Base-by-base conservation (phyloP, 768 basidiomycete species). In the Fomitopsis serialis region DNA sequence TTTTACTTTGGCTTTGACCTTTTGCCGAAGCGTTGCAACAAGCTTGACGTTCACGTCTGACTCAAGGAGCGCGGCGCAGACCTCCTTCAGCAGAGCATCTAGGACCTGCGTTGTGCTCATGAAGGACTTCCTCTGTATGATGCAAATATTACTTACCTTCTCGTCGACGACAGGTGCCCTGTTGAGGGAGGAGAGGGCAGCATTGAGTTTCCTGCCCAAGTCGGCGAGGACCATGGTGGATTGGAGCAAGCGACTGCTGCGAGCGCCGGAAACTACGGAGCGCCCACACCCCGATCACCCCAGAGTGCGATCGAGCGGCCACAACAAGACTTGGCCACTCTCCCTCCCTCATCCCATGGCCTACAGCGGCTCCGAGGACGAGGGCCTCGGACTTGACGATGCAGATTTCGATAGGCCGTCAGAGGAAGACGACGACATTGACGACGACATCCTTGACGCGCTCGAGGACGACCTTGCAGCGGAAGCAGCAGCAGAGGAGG, bases 11-110 rank as follows among this genome's bases (percentile, higher is more conserved):
- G 81, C 74, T 70, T 95, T 94, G 64, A 98, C 92, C 68, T 92
- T 93, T 58, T 87, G 84, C 58, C 93, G 82, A 52, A 97, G 69
- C 36, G 83, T 82, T 5, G 92, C 81, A 19, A 98, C 97, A 21
- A 98, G 82, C 68, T 96, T 97, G 62, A 99, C 96, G 67, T 99
- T 99, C 59, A 99, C 96, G 72, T 99, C 97, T 19, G 94, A 87
- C 70, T 98, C 95, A 42, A 99, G 80, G 29, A 98, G 74, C 10
- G 96, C 96, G 23, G 92, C 80, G 45, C 91, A 93, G 57, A 99
- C 90, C 72, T 97, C 93, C 72, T 98, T 98, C 57, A 99, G 82
- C 15, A 91, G 83, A 3, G 85, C 82, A 74, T 99, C 97, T 64
- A 99, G 84, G 45, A 92, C 91, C 95, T 98, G 67, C 10, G 21